A percentile compares a stretch with the other conserved stretches of the same genome.
Evolutionary conservation across 106 monocot genomes (phyloP).

Genomic region (Dendrobium huoshanense): DNA sequence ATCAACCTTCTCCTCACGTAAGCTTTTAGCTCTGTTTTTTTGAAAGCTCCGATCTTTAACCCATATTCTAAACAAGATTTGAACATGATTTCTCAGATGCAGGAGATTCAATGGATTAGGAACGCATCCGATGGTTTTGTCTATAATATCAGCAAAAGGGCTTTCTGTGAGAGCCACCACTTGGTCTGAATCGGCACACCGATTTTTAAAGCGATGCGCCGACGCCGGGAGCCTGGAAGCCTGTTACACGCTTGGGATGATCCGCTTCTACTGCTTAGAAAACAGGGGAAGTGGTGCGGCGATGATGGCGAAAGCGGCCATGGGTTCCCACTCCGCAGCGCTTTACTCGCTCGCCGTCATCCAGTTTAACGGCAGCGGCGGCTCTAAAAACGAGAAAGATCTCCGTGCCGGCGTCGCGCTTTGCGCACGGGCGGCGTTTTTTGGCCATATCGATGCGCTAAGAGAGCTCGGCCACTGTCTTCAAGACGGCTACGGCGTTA

Average conservation of each 20-base stretch:
- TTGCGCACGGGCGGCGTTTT: conserved; percentile 27
- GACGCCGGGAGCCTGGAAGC: conserved; percentile 48
- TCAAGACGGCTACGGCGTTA: conserved; percentile 36
- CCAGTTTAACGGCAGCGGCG: conserved; percentile 45
- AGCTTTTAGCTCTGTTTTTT: neutral
- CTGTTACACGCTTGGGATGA: conserved; percentile 23
- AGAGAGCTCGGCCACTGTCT: conserved; percentile 49
- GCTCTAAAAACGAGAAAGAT: conserved; percentile 18
- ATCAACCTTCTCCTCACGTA: conserved; percentile 5
- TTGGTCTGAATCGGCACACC: conserved; percentile 38
- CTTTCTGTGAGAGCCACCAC: conserved; percentile 19
- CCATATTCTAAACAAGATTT: neutral
- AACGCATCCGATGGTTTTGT: conserved; percentile 22
- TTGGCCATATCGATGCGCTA: conserved; percentile 40
- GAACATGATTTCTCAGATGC: conserved; percentile 14
- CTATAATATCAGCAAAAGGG: conserved; percentile 20
- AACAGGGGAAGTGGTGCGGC: conserved; percentile 24
- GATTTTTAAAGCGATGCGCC: conserved; percentile 38
- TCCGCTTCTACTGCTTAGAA: conserved; percentile 41
- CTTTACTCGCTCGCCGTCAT: conserved; percentile 39
- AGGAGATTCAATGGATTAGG: conserved; percentile 32
- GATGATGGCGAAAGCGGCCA: conserved; percentile 37
- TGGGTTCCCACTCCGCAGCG: conserved; percentile 33
- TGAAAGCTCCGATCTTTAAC: neutral
- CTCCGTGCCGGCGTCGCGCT: conserved; percentile 27